These are phyloP conservation scores for Sclerotinia subarctica DNA, from an alignment of 2,329 filamentous ascomycete genomes.

Conservation along the genomic window DNA sequence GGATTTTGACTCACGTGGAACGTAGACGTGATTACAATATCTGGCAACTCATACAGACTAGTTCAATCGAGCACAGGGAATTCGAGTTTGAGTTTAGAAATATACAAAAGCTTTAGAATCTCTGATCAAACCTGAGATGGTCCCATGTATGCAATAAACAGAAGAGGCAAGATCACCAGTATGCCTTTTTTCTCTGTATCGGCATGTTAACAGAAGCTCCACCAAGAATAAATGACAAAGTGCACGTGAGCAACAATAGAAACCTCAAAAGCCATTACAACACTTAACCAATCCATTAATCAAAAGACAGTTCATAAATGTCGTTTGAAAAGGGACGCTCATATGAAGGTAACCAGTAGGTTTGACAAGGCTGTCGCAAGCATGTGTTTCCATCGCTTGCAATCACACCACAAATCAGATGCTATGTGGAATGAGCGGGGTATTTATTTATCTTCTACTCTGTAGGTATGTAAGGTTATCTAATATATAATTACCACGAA, in stretches of 20 bases:
- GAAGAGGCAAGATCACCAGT: background rate
- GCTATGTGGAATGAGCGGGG: conserved; percentile 9
- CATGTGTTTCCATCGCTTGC: background rate
- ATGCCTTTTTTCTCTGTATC: background rate
- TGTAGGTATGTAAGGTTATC: background rate
- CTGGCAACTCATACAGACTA: background rate
- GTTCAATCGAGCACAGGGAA: background rate
- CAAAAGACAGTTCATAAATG: background rate
- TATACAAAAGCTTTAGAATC: too few relatives aligned
- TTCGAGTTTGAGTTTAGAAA: too few relatives aligned
- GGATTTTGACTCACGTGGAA: background rate
- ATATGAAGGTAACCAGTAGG: background rate
- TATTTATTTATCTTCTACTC: background rate
- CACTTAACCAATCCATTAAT: background rate
- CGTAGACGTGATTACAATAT: background rate
- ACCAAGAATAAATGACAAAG: background rate
- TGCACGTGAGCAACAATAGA: background rate
- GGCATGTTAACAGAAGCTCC: background rate
- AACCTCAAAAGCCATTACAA: background rate
- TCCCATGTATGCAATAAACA: too few relatives aligned
- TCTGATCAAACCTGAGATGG: background rate
- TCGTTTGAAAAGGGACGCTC: background rate
- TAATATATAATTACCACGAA: background rate
- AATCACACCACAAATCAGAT: conserved; percentile 19
- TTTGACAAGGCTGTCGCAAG: background rate